These are phyloP conservation scores for Puccinia coronata DNA, from an alignment of 1,284 basidiomycete species.

Conservation along the genomic window DNA sequence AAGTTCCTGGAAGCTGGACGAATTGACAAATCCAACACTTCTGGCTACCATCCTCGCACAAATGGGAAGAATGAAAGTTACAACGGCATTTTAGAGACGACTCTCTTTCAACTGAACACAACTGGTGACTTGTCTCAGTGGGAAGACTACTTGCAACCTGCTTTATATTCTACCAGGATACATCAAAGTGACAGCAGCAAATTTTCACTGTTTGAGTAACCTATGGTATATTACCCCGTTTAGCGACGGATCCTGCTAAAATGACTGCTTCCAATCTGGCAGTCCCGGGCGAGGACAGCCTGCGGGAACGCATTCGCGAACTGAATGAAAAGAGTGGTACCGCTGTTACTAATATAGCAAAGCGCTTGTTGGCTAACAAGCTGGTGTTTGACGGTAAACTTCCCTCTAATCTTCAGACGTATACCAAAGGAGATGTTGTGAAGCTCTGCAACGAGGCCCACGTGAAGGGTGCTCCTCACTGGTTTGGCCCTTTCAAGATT, in stretches of 20 bases:
- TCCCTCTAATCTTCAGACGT: background rate
- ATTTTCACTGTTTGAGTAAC: conserved; percentile 15
- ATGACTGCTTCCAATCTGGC: too few species aligned
- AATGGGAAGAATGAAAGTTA: background rate
- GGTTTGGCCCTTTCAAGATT: too few species aligned
- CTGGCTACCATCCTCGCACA: too few species aligned
- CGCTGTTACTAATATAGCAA: background rate
- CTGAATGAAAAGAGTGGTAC: background rate
- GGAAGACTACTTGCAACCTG: background rate
- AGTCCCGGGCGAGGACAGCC: too few species aligned
- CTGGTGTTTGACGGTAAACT: background rate
- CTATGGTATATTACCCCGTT: background rate
- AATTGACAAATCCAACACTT: conserved; percentile 1
- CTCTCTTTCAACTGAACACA: conserved; percentile 5
- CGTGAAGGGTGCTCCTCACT: conserved; percentile 7
- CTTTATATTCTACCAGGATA: background rate
- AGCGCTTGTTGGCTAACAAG: background rate
- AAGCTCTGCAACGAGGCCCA: conserved; percentile 1
- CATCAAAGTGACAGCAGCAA: too few species aligned
- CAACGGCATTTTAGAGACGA: conserved; percentile 4
- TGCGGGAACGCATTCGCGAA: background rate
- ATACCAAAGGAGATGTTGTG: background rate
- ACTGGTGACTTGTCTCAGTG: too few species aligned
- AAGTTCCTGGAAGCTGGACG: too few species aligned
- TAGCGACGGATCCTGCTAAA: background rate